Conservation (phyloP, 2,329 filamentous ascomycete genomes). For the Xylaria arbuscula region DNA sequence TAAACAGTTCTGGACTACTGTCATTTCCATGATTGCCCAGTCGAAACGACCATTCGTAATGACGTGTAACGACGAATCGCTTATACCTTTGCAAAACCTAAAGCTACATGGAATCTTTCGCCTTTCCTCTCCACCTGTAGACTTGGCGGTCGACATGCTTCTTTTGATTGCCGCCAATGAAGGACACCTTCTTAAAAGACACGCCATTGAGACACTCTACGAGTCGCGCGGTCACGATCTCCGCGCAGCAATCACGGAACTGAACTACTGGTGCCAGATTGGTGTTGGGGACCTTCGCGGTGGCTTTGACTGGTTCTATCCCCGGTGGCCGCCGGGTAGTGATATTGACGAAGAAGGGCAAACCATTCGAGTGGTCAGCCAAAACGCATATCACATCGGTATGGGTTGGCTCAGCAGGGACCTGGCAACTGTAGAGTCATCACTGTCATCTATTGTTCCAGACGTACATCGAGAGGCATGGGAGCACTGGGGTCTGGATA, state of each 20-base stretch:
- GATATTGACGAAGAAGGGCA: slow-evolving; percentile 76
- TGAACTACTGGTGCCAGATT: slow-evolving; percentile 98
- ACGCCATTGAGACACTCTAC: slow-evolving; percentile 77
- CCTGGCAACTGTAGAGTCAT: slow-evolving; percentile 53
- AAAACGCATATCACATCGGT: slow-evolving; percentile 78
- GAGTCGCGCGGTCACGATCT: slow-evolving; percentile 76
- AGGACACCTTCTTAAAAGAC: slow-evolving; percentile 79
- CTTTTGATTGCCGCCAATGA: slow-evolving; percentile 87
- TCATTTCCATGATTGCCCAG: slow-evolving; percentile 79
- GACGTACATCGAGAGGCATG: slow-evolving; percentile 74
- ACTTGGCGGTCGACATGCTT: slow-evolving; percentile 81
- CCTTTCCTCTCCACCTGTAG: slow-evolving; percentile 72
- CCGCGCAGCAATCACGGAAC: slow-evolving; percentile 81
- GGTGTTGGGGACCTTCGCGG: slow-evolving; percentile 89
- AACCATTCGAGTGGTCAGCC: slow-evolving; percentile 80
- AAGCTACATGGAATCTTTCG: slow-evolving; percentile 87
- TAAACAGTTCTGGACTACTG: slow-evolving; percentile 90
- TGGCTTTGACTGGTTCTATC: slow-evolving; percentile 89
- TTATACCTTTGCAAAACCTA: slow-evolving; percentile 80
- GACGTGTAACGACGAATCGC: slow-evolving; percentile 91
- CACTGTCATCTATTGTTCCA: slow-evolving; percentile 63
- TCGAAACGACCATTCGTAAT: slow-evolving; percentile 94
- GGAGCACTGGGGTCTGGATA: slow-evolving; percentile 74
- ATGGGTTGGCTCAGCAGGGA: slow-evolving; percentile 84
- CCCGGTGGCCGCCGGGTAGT: slow-evolving; percentile 77